These are phyloP conservation scores for Byssoonygena ceratinophila DNA, from an alignment of 2,329 filamentous ascomycete species.

Conservation along the genomic window DNA sequence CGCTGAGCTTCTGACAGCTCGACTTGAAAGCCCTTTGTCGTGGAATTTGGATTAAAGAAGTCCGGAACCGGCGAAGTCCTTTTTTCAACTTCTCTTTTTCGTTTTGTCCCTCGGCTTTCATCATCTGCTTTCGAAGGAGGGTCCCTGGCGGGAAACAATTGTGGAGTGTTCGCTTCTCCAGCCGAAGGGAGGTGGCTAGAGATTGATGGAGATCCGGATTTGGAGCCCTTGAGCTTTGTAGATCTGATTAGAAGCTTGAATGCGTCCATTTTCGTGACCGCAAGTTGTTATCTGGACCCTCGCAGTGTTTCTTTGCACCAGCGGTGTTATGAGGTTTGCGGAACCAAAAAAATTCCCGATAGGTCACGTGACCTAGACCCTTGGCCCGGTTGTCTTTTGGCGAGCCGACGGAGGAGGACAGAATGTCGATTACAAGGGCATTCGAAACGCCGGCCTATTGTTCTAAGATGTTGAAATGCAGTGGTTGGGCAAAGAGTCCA, in stretches of 20 bases:
- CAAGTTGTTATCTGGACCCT: too few species aligned
- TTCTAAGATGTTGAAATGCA: too few species aligned
- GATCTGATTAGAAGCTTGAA: conserved; percentile 38
- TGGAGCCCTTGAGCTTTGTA: conserved; percentile 32
- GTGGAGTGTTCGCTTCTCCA: conserved; percentile 31
- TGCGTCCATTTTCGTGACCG: conserved; percentile 34
- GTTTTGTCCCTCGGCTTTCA: conserved; percentile 26
- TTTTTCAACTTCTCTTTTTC: conserved; percentile 27
- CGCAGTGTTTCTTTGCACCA: too few species aligned
- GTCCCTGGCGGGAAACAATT: conserved; percentile 29
- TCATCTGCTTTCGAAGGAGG: neutral
- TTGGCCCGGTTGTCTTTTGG: too few species aligned
- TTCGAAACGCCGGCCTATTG: too few species aligned
- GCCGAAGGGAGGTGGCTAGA: conserved; percentile 31
- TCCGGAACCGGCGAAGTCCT: conserved; percentile 22
- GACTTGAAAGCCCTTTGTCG: conserved; percentile 16
- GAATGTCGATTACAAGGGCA: too few species aligned
- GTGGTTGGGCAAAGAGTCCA: neutral
- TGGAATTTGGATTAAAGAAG: conserved; percentile 28
- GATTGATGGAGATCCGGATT: conserved; percentile 20
- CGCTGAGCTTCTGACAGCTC: conserved; percentile 10
- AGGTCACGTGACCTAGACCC: neutral
- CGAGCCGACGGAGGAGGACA: too few species aligned
- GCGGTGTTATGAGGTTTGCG: neutral
- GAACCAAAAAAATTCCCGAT: neutral